Evolutionary conservation across 441 rosid species (phyloP), one percentile per base, ranked within the genome.

Genomic region (Melastoma candidum): DNA sequence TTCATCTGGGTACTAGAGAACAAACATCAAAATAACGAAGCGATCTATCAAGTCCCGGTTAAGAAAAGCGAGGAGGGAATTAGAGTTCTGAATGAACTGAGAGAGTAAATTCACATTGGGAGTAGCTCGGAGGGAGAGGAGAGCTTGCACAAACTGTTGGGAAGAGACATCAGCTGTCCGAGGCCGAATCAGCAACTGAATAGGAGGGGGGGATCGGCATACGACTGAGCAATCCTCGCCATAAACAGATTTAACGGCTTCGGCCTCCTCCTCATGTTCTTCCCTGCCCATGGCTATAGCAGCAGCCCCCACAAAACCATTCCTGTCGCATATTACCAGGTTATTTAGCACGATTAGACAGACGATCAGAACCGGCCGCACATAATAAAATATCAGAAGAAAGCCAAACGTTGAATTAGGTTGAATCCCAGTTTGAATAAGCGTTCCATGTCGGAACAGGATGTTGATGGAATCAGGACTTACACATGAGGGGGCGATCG

Each of bases 131-230:
- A 5, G 44, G 2, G 44, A 25, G 14, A 48, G 17, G 49, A 11
- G 47, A 27, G 84, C 97, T 27, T 27, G 2, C 2, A 27, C 32
- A 4, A 27, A 27, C 97, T 84, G 96, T 46, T 83, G 88, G 17
- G 96, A 90, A 49, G 96, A 84, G 69, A 87, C 65, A 63, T 87
- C 90, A 65, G 93, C 93, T 12, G 95, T 87, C 47, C 96, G 85
- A 53, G 96, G 95, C 69, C 69, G 80, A 71, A 81, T 61, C 53
- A 60, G 79, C 62, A 90, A 70, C 47, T 69, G 87, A 60, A 87
- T 73, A 67, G 71, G 76, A 39, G 90, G 97, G 65, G 97, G 96
- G 54, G 61, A 72, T 0, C 77, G 69, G 58, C 74, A 69, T 24
- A 87, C 46, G 53, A 87, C 75, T 7, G 69, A 63, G 64, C 87